phyloP scores from a whole-genome alignment of 257 asterid species.

The Solanum bukasovii region DNA sequence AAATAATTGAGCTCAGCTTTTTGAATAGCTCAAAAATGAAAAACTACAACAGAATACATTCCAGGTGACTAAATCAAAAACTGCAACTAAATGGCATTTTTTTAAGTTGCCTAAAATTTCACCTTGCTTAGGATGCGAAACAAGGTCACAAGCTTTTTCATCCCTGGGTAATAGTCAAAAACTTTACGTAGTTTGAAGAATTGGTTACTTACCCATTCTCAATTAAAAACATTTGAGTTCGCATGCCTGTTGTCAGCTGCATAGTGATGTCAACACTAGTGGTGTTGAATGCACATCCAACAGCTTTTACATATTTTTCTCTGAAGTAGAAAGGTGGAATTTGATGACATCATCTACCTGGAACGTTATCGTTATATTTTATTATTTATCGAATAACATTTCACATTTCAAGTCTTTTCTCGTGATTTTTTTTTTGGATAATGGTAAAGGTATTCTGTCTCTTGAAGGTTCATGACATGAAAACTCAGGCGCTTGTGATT shows the following conservation, averaged over 20 bases:
- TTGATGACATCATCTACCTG: background rate
- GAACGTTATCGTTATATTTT: background rate
- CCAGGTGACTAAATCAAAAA: background rate
- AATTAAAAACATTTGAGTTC: background rate
- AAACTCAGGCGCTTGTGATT: constrained; percentile 48
- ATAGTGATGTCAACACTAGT: background rate
- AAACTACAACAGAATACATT: background rate
- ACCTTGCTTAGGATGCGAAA: background rate
- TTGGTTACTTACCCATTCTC: background rate
- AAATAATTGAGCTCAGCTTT: background rate
- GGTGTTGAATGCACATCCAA: background rate
- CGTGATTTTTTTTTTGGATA: background rate
- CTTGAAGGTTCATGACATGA: constrained; percentile 55
- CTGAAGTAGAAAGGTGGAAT: background rate
- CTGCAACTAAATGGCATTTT: background rate
- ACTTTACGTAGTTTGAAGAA: background rate
- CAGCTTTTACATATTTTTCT: background rate
- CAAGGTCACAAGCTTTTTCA: background rate
- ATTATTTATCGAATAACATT: background rate
- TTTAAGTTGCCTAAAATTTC: background rate
- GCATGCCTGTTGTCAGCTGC: background rate
- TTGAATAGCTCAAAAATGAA: background rate
- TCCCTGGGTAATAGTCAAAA: background rate
- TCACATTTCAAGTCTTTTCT: background rate
- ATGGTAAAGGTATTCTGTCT: background rate